Evolutionary conservation across 2,329 filamentous ascomycete species (phyloP).

Genomic region (Epichloe hybrida): DNA sequence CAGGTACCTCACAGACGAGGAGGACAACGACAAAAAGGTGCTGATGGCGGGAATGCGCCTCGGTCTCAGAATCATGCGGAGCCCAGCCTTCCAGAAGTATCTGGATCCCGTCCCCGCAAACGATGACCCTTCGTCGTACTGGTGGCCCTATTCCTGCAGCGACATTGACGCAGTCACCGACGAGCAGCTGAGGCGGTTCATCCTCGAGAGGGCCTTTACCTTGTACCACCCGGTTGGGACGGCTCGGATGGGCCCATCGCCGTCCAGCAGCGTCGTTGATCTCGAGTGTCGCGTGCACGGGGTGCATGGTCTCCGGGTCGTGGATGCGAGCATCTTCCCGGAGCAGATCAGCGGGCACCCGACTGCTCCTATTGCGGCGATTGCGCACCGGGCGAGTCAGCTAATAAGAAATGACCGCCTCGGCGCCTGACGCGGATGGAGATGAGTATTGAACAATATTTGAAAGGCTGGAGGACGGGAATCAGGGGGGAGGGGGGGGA

Average conservation of each 20-base stretch:
- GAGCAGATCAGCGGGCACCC: constrained; percentile 15
- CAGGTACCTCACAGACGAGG: constrained; percentile 9
- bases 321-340: constrained; percentile 43
- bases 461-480: no score
- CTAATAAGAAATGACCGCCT: constrained; percentile 5
- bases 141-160: constrained; percentile 11
- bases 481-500: not conserved
- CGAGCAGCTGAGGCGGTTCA: constrained; percentile 8
- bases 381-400: constrained; percentile 10
- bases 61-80: constrained; percentile 7
- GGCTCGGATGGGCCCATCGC: constrained; percentile 9
- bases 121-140: constrained; percentile 7
- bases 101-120: constrained; percentile 7
- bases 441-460: not conserved
- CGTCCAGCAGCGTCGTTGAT: constrained; percentile 24
- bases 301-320: constrained; percentile 37
- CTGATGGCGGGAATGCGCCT: constrained; percentile 8
- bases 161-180: constrained; percentile 8
- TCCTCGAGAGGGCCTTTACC: constrained; percentile 10
- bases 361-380: constrained; percentile 10
- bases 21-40: constrained; percentile 10
- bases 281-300: constrained; percentile 39
- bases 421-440: not conserved
- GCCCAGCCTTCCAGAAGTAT: constrained; percentile 6
- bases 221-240: constrained; percentile 10